Evolutionary conservation across 768 basidiomycete genomes (phyloP).

Genomic region (Stropharia rugosoannulata): DNA sequence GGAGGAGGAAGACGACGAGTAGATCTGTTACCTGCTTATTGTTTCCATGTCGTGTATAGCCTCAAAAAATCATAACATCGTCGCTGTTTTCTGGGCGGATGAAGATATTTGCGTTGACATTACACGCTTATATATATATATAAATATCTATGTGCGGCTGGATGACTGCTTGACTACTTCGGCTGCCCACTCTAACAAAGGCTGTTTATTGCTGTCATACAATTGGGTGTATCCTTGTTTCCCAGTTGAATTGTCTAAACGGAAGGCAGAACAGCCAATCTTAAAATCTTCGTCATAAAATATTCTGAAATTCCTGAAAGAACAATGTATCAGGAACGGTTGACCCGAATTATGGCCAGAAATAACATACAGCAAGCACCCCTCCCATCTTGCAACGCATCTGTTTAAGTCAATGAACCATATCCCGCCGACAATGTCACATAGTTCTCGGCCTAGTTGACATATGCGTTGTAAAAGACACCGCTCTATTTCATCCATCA

Average conservation of each 20-base stretch:
- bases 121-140: slow-evolving; percentile 2
- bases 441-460: slow-evolving; percentile 57
- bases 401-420: slow-evolving; percentile 81
- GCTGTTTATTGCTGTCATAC: slow-evolving; percentile 33
- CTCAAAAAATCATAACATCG: background rate
- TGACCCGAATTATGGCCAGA: background rate
- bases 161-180: slow-evolving; percentile 33
- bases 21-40: slow-evolving; percentile 27
- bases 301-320: slow-evolving; percentile 61
- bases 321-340: background rate
- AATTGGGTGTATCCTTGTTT: slow-evolving; percentile 40
- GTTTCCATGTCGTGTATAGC: slow-evolving; percentile 10
- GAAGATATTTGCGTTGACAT: background rate
- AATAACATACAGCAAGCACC: slow-evolving; percentile 64
- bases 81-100: background rate
- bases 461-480: slow-evolving; percentile 70
- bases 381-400: slow-evolving; percentile 80
- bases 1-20: slow-evolving; percentile 67
- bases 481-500: slow-evolving; percentile 75
- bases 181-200: slow-evolving; percentile 56
- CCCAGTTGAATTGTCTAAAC: slow-evolving; percentile 40
- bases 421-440: slow-evolving; percentile 55
- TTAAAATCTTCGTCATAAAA: slow-evolving; percentile 47
- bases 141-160: background rate
- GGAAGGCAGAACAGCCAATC: slow-evolving; percentile 60